phyloP scores from a whole-genome alignment of 345 rosid genomes.

The Eucalyptus albens region DNA sequence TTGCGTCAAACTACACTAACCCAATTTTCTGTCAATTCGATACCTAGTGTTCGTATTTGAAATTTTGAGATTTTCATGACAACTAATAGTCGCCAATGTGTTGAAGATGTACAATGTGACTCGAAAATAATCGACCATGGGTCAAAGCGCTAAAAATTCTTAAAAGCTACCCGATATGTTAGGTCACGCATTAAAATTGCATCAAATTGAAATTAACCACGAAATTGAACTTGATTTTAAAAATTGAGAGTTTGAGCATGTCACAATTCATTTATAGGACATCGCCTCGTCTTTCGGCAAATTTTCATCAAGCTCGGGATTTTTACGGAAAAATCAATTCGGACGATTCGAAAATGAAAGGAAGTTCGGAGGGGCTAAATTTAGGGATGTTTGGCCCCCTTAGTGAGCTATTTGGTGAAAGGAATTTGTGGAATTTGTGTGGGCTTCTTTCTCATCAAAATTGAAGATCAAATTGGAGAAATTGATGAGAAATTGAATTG shows the following conservation, averaged over 20 bases:
- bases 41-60: rapidly evolving
- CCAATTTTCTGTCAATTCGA: rapidly evolving
- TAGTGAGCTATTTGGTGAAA: too few relatives aligned
- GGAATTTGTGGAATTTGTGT: too few relatives aligned
- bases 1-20: rapidly evolving
- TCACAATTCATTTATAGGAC: too few relatives aligned
- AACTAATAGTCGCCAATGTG: rapidly evolving
- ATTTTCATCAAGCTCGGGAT: rapidly evolving
- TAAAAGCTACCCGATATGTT: rapidly evolving
- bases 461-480: too few relatives aligned
- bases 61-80: rapidly evolving
- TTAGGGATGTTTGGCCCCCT: too few relatives aligned
- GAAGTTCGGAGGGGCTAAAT: too few relatives aligned
- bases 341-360: rapidly evolving
- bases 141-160: rapidly evolving
- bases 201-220: rapidly evolving
- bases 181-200: rapidly evolving
- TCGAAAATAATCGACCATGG: too few relatives aligned
- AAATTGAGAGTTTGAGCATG: too few relatives aligned
- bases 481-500: too few relatives aligned
- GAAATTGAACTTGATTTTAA: rapidly evolving
- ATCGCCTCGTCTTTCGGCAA: rapidly evolving
- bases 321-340: too few relatives aligned
- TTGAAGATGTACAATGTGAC: too few relatives aligned
- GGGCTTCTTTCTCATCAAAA: too few relatives aligned